phyloP scores from a whole-genome alignment of 164 flowering plant genomes.

The Taxillus chinensis region DNA sequence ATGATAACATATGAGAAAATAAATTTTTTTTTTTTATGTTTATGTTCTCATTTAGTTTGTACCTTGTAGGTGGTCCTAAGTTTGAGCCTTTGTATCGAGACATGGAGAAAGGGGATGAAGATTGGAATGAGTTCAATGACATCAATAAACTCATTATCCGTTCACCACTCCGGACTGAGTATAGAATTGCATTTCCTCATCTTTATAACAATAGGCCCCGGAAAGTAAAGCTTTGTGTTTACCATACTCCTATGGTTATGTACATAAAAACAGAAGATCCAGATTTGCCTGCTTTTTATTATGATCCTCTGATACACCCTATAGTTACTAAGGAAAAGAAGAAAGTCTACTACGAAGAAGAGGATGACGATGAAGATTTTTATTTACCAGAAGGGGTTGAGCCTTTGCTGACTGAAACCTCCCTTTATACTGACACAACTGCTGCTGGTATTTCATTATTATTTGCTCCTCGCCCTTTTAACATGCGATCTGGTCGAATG shows the following conservation, averaged over 20 bases:
- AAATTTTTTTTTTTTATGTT: neutral
- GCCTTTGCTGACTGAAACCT: conserved; percentile 63
- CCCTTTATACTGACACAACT: conserved; percentile 93
- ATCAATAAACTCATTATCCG: conserved; percentile 93
- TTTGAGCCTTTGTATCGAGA: conserved; percentile 98
- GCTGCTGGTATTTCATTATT: conserved; percentile 88
- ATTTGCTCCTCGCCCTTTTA: conserved; percentile 97
- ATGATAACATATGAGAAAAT: too few relatives aligned
- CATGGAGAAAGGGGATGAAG: conserved; percentile 99
- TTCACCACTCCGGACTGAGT: conserved; percentile 93
- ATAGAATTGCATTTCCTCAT: conserved; percentile 97
- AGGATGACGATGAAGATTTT: conserved; percentile 81
- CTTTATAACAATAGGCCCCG: conserved; percentile 95
- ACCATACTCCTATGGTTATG: conserved; percentile 96
- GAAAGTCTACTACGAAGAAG: conserved; percentile 34
- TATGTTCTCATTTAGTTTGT: neutral
- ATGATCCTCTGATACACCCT: conserved; percentile 95
- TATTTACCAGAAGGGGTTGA: conserved; percentile 89
- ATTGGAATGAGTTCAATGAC: conserved; percentile 99
- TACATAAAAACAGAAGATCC: conserved; percentile 98
- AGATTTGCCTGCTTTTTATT: conserved; percentile 96
- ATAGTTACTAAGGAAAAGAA: conserved; percentile 81
- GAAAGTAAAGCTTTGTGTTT: conserved; percentile 80
- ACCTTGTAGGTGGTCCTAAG: conserved; percentile 85
- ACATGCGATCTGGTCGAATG: conserved; percentile 96